Evolutionary conservation across 2,329 filamentous ascomycete species (phyloP), one percentile per base, ranked within the genome.

Genomic region (Metarhizium sp.): DNA sequence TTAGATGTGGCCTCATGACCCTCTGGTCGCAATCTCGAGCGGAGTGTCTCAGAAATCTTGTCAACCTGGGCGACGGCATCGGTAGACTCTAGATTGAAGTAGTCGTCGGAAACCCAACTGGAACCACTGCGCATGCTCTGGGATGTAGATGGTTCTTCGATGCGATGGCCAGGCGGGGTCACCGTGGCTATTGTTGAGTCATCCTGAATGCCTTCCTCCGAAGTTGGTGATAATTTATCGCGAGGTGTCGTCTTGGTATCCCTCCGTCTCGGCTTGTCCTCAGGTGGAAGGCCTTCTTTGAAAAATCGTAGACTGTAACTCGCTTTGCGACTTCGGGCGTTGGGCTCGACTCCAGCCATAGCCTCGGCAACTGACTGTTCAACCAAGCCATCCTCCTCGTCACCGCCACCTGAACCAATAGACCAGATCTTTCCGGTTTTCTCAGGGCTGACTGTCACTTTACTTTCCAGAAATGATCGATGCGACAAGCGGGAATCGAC

Each of bases 261-360:
- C 60, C 74, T 79, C 61, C 76, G 79, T 61, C 78, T 80, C 46
- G 69, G 64, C 63, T 79, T 79, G 48, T 85, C 81, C 53, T 84
- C 79, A 3, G 68, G 65, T n/a, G 81, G 81, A 18, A 85, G 69
- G 38, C 81, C 83, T 66, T 86, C 82, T 58, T 82, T 84, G 73
- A 87, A 87, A 62, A 86, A 84, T 2, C 84, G 76, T 56, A 87
- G 71, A 60, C 81, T 85, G 66, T 86, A 83, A 62, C 82, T 86
- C 43, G 84, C 79, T 67, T 86, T 87, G 60, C 84, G 79, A 63
- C 83, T 88, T 53, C 84, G 79, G 49, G 79, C 79, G 63, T 80
- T 84, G 62, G 75, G 81, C 62, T 85, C 82, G n/a, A 79, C 72
- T 2, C 82, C 81, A 18, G 80, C 76, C 64, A 85, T 74, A 32